These are phyloP conservation scores for Ophiostoma piceae DNA, from an alignment of 2,329 filamentous ascomycete genomes.

Conservation along the genomic window DNA sequence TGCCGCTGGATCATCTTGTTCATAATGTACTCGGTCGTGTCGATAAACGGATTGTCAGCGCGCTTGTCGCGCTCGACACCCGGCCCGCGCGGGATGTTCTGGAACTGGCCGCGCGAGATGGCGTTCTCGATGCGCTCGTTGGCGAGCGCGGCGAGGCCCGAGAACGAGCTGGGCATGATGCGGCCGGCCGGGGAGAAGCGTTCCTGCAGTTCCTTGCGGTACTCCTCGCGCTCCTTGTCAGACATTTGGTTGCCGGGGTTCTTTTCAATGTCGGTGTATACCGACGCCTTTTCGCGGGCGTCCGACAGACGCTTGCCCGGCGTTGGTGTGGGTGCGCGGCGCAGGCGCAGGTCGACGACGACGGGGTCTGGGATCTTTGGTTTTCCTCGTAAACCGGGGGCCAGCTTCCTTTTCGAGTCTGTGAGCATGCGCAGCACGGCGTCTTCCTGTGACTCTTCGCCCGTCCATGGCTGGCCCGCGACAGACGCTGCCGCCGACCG, in stretches of 20 bases:
- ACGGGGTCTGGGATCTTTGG: slow-evolving; percentile 39
- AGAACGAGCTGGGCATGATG: slow-evolving; percentile 67
- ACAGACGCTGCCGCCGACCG: slow-evolving; percentile 61
- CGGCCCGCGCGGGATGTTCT: slow-evolving; percentile 73
- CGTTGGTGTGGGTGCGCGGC: slow-evolving; percentile 37
- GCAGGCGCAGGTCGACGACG: slow-evolving; percentile 50
- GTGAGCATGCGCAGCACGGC: slow-evolving; percentile 78
- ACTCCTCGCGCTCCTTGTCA: slow-evolving; percentile 56
- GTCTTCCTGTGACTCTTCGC: slow-evolving; percentile 68
- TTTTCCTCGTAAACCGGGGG: slow-evolving; percentile 44
- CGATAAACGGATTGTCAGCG: slow-evolving; percentile 81
- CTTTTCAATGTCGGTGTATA: slow-evolving; percentile 38
- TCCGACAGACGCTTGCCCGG: slow-evolving; percentile 46
- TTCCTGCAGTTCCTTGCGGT: slow-evolving; percentile 70
- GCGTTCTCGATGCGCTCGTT: slow-evolving; percentile 90
- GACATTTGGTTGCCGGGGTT: slow-evolving; percentile 24
- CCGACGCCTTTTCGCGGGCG: slow-evolving; percentile 54
- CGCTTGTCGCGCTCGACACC: slow-evolving; percentile 69
- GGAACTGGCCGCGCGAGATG: slow-evolving; percentile 84
- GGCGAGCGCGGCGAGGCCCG: slow-evolving; percentile 74
- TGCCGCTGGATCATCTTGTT: slow-evolving; percentile 98
- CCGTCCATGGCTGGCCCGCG: slow-evolving; percentile 67
- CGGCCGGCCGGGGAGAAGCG: slow-evolving; percentile 70
- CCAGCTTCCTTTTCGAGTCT: slow-evolving; percentile 69
- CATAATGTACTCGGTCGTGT: slow-evolving; percentile 96